Percentiles rank a stretch among this genome's conserved stretches.
phyloP scores from a whole-genome alignment of 495 filamentous ascomycete species.

The Hyaloscypha hepaticicola region DNA sequence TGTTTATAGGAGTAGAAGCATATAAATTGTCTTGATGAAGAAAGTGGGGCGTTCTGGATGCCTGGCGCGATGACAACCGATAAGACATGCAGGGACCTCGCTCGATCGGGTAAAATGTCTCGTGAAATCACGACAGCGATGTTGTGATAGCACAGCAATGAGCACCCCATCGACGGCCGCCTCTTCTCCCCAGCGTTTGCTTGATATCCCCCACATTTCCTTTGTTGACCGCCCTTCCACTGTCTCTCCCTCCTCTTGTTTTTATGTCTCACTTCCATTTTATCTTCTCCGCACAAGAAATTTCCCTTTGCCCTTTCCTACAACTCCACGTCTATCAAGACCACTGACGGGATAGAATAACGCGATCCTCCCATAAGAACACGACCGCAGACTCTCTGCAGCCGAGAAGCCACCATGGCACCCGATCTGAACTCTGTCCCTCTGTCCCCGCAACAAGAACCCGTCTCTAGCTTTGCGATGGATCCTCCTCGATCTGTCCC shows the following conservation, averaged over 20 bases:
- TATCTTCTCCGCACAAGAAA: not conserved
- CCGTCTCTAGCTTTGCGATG: slow-evolving; percentile 12
- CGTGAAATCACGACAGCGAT: not conserved
- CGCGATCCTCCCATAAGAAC: not conserved
- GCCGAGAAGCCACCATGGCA: slow-evolving; percentile 39
- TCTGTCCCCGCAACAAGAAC: slow-evolving; percentile 33
- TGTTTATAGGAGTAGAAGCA: slow-evolving; percentile 1
- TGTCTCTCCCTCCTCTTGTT: not conserved
- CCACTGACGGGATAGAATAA: not conserved
- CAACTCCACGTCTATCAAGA: not conserved
- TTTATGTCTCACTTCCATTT: not conserved
- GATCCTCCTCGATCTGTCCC: slow-evolving; percentile 26
- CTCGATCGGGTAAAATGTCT: slow-evolving; percentile 3
- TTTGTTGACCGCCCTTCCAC: not conserved
- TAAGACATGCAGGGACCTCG: not conserved
- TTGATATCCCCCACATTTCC: not conserved
- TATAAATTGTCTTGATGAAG: not conserved
- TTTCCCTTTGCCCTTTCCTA: not conserved
- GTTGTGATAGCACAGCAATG: not conserved
- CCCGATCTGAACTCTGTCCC: slow-evolving; percentile 55
- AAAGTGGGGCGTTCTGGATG: not conserved
- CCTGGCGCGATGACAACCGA: slow-evolving; percentile 12
- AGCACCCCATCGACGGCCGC: not conserved
- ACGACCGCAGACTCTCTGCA: not conserved
- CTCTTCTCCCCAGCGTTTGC: not conserved